These are phyloP conservation scores for Coemansia sp. DNA, from an alignment of 192 early-diverging fungal genomes.

Conservation along the genomic window DNA sequence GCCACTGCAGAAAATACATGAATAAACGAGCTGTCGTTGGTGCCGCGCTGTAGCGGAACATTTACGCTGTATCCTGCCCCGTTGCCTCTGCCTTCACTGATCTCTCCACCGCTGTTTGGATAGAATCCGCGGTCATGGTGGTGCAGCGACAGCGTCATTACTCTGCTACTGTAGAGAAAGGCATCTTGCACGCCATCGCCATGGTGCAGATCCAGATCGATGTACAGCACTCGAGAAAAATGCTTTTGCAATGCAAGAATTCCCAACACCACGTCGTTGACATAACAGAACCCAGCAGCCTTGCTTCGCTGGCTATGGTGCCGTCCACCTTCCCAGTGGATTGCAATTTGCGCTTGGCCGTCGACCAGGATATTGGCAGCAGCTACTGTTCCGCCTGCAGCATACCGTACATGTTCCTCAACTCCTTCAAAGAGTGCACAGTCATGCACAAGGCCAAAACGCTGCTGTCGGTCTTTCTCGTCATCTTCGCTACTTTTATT, in stretches of 20 bases:
- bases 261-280: slow-evolving; percentile 96
- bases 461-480: slow-evolving; percentile 1
- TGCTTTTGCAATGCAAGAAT: slow-evolving; percentile 76
- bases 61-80: slow-evolving; percentile 88
- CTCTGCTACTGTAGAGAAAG: slow-evolving; percentile 85
- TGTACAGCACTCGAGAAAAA: slow-evolving; percentile 85
- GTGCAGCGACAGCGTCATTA: slow-evolving; percentile 97
- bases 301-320: slow-evolving; percentile 87
- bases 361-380: slow-evolving; percentile 27
- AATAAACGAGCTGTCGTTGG: slow-evolving; percentile 81
- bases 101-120: slow-evolving; percentile 80
- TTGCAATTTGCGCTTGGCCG: slow-evolving; percentile 32
- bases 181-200: slow-evolving; percentile 98
- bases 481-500: background rate
- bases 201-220: slow-evolving; percentile 98
- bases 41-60: slow-evolving; percentile 82
- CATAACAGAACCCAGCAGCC: slow-evolving; percentile 97
- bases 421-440: slow-evolving; percentile 40
- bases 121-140: slow-evolving; percentile 93
- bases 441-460: slow-evolving; percentile 45
- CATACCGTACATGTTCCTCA: slow-evolving; percentile 28
- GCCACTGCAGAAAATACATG: slow-evolving; percentile 75
- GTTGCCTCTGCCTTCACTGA: slow-evolving; percentile 72
- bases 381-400: slow-evolving; percentile 41
- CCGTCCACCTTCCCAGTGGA: slow-evolving; percentile 98